Percentiles rank a stretch among this genome's conserved stretches.
phyloP scores from a whole-genome alignment of 768 basidiomycete genomes.

The Pholiota molesta region DNA sequence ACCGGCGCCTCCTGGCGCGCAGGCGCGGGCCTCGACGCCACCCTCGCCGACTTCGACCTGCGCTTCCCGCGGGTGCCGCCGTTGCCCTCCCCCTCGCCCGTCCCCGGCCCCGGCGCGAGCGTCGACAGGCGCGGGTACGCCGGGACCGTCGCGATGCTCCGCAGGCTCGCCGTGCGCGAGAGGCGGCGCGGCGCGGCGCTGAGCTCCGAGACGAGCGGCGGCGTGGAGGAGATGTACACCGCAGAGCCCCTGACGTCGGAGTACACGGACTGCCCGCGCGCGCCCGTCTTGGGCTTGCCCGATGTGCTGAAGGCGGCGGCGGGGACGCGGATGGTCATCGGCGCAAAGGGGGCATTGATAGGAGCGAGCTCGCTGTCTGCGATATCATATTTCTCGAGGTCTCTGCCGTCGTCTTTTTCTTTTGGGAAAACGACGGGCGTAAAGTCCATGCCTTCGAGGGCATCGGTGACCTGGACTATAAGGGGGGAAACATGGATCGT shows the following conservation, averaged over 20 bases:
- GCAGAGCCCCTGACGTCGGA: conserved; percentile 24
- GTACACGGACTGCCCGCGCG: conserved; percentile 28
- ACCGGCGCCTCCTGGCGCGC: not conserved
- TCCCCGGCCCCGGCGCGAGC: not conserved
- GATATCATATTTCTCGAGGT: conserved; percentile 21
- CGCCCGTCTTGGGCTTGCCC: conserved; percentile 7
- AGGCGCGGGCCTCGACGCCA: not conserved
- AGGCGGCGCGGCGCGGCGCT: conserved; percentile 1
- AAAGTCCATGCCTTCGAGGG: conserved; percentile 45
- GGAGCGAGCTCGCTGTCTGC: not conserved
- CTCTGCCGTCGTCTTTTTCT: conserved; percentile 21
- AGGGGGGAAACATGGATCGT: not conserved
- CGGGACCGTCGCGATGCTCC: not conserved
- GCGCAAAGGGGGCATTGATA: not conserved
- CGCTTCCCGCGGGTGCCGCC: not conserved
- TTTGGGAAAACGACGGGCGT: conserved; percentile 43
- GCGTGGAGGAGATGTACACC: conserved; percentile 30
- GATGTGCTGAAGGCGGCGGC: not conserved
- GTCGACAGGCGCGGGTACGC: not conserved
- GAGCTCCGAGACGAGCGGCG: conserved; percentile 30
- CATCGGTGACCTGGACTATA: conserved; percentile 42
- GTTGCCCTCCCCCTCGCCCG: not conserved
- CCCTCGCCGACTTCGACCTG: not conserved
- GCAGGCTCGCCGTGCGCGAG: conserved; percentile 1
- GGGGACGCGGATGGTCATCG: conserved; percentile 10